These are phyloP conservation scores for Acer negundo DNA, from an alignment of 345 rosid genomes.

Conservation along the genomic window DNA sequence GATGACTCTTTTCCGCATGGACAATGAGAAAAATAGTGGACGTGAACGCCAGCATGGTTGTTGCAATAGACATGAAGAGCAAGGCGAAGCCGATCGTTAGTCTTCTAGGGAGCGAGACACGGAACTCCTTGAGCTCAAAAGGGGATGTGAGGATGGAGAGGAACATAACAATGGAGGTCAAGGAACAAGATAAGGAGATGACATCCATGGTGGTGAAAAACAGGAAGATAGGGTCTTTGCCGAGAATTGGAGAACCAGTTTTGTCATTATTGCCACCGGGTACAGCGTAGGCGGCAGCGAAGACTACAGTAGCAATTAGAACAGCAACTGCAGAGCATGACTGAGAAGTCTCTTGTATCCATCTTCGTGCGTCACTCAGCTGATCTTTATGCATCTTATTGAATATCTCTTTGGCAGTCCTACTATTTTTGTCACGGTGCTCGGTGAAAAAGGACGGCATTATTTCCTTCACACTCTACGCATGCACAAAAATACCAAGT, in stretches of 20 bases:
- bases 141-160: conserved; percentile 31
- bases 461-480: no score
- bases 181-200: conserved; percentile 20
- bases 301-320: neutral
- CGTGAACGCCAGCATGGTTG: conserved; percentile 27
- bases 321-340: conserved; percentile 30
- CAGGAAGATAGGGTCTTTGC: conserved; percentile 2
- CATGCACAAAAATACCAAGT: no score
- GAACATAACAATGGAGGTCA: conserved; percentile 29
- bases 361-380: neutral
- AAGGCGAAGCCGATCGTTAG: conserved; percentile 25
- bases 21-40: conserved; percentile 30
- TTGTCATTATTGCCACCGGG: neutral
- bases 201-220: conserved; percentile 28
- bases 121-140: conserved; percentile 14
- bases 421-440: no score
- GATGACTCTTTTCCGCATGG: neutral
- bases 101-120: conserved; percentile 14
- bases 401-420: neutral
- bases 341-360: conserved; percentile 17
- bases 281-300: neutral
- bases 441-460: no score
- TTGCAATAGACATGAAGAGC: conserved; percentile 24
- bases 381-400: neutral
- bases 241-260: conserved; percentile 21